Percentiles rank a stretch among this genome's conserved stretches.
Conservation (phyloP, 352 stramenopile genomes). For the Phytophthora ohioensis region DNA sequence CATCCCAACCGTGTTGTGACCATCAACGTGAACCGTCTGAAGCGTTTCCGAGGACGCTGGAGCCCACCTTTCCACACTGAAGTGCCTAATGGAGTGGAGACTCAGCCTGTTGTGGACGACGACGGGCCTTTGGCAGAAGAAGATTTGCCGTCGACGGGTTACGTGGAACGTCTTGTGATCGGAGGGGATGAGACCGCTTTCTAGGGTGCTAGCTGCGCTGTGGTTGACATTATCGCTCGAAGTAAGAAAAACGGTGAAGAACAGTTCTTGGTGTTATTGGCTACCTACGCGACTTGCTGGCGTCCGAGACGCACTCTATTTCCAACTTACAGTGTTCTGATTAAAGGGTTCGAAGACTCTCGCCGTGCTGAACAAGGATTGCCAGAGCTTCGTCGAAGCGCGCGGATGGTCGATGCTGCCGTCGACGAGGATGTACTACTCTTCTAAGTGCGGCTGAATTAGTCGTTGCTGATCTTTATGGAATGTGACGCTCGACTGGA, state of each 20-base stretch:
- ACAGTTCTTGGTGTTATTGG: neutral
- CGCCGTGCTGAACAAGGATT: neutral
- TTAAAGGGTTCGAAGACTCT: neutral
- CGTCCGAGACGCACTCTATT: neutral
- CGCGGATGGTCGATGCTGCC: neutral
- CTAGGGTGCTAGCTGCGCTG: neutral
- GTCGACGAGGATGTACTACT: constrained; percentile 13
- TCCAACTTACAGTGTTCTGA: neutral
- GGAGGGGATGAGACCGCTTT: neutral
- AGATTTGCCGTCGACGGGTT: neutral
- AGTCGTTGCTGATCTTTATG: too few relatives aligned
- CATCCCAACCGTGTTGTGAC: neutral
- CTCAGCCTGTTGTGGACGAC: neutral
- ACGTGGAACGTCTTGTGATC: neutral
- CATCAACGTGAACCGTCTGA: neutral
- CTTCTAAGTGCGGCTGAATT: neutral
- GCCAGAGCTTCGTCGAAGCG: neutral
- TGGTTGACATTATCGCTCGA: neutral
- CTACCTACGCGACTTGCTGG: neutral
- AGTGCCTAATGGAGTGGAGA: neutral
- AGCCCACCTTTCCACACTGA: neutral
- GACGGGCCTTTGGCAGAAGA: neutral
- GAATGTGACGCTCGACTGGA: too few relatives aligned
- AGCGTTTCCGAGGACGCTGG: neutral
- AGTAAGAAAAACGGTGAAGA: neutral